Evolutionary conservation across 1,284 basidiomycete genomes (phyloP), one percentile per base, ranked within the genome.

Genomic region (Leccinum solheimii): DNA sequence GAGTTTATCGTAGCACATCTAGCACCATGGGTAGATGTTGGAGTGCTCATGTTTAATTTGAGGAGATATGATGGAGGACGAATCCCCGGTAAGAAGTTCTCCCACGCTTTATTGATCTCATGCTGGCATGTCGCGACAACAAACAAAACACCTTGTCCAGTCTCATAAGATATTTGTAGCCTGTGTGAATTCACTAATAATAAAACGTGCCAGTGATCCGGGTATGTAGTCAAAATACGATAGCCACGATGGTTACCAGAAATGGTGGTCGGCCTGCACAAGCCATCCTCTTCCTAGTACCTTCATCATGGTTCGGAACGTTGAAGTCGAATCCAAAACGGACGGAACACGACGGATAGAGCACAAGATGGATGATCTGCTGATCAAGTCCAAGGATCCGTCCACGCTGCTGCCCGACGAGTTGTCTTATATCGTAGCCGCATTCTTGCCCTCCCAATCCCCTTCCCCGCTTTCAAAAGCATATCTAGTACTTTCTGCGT

Each of bases 401-500:
- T 65, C 75, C 23, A 62, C 72, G 14, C 72, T 82, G 21, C 72
- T 84, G 10, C 83, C 84, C 9, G 81, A 84, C 50, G 87, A 91
- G 65, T 69, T 88, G 52, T 74, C 79, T 5, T 77, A 79, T 64
- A 74, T 91, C 21, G 75, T 84, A 27, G 74, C 80, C 21, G 79
- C 83, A 19, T 91, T 91, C 70, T 70, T 79, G 9, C 83, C 86
- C 3, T 76, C 80, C 26, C 76, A 82, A 54, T 65, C 79, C 19
- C 64, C 77, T 10, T 61, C 74, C 30, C 71, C 76, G 38, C 85
- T 84, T 59, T 84, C 89, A 48, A 88, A 88, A 69, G 86, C 86
- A 9, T 90, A 86, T 70, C 77, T 91, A 53, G 77, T 81, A 4
- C 80, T 91, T 36, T 86, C 88, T 54, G 80, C 86, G 2, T 81